Evolutionary conservation across 129 eudicot genomes (phyloP).

Genomic region (Pulicaria dysenterica): DNA sequence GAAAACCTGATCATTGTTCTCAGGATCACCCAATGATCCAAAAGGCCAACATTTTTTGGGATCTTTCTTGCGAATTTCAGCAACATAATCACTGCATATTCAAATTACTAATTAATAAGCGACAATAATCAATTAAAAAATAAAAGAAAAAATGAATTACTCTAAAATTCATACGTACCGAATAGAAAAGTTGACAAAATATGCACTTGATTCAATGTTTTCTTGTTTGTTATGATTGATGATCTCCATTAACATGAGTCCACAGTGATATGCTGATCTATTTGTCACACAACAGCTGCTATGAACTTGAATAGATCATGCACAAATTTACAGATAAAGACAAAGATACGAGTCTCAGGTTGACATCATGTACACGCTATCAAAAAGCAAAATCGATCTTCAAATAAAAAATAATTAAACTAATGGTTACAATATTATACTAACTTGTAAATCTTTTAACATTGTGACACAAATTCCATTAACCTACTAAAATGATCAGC

Average conservation of each 20-base stretch:
- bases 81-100: slow-evolving; percentile 42
- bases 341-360: no score
- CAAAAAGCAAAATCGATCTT: neutral
- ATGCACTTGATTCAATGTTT: slow-evolving; percentile 18
- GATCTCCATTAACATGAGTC: slow-evolving; percentile 27
- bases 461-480: no score
- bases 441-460: no score
- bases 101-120: neutral
- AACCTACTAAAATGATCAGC: no score
- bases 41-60: slow-evolving; percentile 44
- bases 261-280: slow-evolving; percentile 7
- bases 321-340: neutral
- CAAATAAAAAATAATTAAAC: no score
- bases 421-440: no score
- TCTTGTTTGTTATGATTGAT: slow-evolving; percentile 25
- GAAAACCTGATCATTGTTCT: slow-evolving; percentile 10
- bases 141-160: neutral
- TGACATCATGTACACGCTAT: neutral
- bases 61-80: slow-evolving; percentile 39
- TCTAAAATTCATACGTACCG: slow-evolving; percentile 29
- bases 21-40: slow-evolving; percentile 32
- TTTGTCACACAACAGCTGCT: neutral
- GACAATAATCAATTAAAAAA: neutral
- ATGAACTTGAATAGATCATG: neutral
- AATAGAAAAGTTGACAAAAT: slow-evolving; percentile 28